Base-by-base conservation (phyloP, 2,329 filamentous ascomycete genomes). In the Nigrospora oryzae region DNA sequence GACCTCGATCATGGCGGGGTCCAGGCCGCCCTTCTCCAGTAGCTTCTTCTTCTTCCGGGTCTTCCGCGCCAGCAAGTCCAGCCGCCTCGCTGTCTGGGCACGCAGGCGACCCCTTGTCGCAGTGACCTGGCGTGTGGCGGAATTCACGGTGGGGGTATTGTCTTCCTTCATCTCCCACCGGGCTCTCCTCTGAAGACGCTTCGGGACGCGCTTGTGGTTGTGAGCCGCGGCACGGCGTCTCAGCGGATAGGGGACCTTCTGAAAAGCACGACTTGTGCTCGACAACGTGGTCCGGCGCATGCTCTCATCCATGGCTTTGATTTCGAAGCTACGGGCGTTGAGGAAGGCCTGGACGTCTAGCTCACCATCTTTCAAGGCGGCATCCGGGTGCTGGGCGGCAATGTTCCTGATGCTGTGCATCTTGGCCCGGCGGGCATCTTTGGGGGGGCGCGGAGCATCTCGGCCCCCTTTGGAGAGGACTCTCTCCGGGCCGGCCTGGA, bases 151-250 rank as follows among this genome's bases (percentile, higher is more conserved):
- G 0, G 93, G 90, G 0, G 91, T 95, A 51, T 96, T 96, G 58
- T 97, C 91, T 45, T 94, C 86, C 14, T 72, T 71, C 82, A 95
- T 94, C 74, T 94, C 78, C 50, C 65, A 69, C 55, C 71, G 77
- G 1, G 89, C 89, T 53, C 85, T 77, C 35, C 67, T 68, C 45
- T 85, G 77, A 57, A 97, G 66, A 50, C 89, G 72, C 59, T 83
- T 84, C 3, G 93, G 93, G 14, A 98, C 84, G 50, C 85, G 79
- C 66, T 91, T 95, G 33, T 86, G 86, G 74, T 98, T 96, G 66
- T 98, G 93, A 62, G 89, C 95, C 16, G 91, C 93, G 0, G 91
- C 95, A 55, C 93, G 77, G 51, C 93, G 75, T 52, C 93, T 75
- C 75, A 98, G 69, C 41, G 84, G 82, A 53, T 89, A 79, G 1